These are phyloP conservation scores for Lasiodiplodia sp. DNA, from an alignment of 2,329 filamentous ascomycete species.

Conservation along the genomic window DNA sequence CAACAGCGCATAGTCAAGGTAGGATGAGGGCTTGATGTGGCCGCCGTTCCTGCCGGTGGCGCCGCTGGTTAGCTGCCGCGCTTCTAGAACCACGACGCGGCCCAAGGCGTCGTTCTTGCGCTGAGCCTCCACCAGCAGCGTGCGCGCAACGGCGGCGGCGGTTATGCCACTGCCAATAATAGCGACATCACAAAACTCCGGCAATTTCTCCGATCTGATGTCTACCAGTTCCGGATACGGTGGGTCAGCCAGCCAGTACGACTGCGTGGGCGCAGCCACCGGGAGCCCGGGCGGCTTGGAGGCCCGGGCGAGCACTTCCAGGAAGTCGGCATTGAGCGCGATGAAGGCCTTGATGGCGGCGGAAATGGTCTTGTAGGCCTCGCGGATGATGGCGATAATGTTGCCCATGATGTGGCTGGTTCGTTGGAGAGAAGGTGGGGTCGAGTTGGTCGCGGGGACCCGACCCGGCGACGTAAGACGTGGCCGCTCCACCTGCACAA, in stretches of 20 bases:
- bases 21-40: constrained; percentile 57
- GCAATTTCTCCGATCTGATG: constrained; percentile 33
- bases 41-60: constrained; percentile 64
- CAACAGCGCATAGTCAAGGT: constrained; percentile 32
- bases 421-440: neutral
- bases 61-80: constrained; percentile 58
- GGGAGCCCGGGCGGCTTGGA: neutral
- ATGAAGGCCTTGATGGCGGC: constrained; percentile 3
- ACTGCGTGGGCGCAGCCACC: constrained; percentile 40
- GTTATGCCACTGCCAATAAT: constrained; percentile 73
- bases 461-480: neutral
- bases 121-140: constrained; percentile 52
- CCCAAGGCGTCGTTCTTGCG: neutral
- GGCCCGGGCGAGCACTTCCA: constrained; percentile 3
- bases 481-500: neutral
- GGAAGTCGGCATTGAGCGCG: constrained; percentile 5
- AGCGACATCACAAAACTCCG: constrained; percentile 48
- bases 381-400: neutral
- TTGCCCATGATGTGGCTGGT: neutral
- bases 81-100: constrained; percentile 51
- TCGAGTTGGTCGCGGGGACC: neutral
- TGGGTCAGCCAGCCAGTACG: constrained; percentile 49
- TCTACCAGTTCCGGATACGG: constrained; percentile 29
- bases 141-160: constrained; percentile 70
- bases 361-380: constrained; percentile 1